Evolutionary conservation across 2,329 filamentous ascomycete genomes (phyloP), one percentile per base, ranked within the genome.

Genomic region (Juglanconis sp.): DNA sequence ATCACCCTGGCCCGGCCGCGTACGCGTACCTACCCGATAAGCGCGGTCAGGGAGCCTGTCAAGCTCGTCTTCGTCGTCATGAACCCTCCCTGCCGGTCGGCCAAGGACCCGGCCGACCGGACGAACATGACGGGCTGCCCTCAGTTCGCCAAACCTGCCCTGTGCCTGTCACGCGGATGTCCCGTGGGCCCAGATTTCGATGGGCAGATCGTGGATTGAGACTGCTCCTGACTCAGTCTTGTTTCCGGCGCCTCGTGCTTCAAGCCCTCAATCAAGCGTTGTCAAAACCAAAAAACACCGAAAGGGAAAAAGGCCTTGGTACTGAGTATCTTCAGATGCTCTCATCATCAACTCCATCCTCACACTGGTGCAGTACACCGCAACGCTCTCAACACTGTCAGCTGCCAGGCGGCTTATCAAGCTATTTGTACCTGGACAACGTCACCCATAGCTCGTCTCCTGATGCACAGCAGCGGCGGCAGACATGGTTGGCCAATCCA

Each of bases 161-260:
- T 24, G 36, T 40, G 36, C 54, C 59, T 60, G 17, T 60, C 53
- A 42, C 38, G 58, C 59, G 46, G 59, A 60, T 60, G 53, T 30
- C 53, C 53, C 59, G 49, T 52, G 59, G 59, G 51, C 17, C 35
- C 42, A 46, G 24, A 24, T 24, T 24, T 60, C 54, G 53, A 57
- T 57, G 24, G 48, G 55, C 49, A 60, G 54, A 57, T 60, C 54
- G 59, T 57, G 53, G 46, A 11, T 53, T 46, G 32, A 51, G 53
- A 49, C 48, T 49, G 36, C 42, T 34, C 38, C 53, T 49, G 48
- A 57, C 49, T 52, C 48, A 49, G 53, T 60, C 9, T 32, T n/a
- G 31, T 15, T 38, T 48, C 59, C 59, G 59, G 40, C 13, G 53
- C 55, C 48, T 48, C 49, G 24, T 53, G 52, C 24, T 34, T 35